Conservation (phyloP, 176 grass and related monocot species). For the Aegilops longissima region DNA sequence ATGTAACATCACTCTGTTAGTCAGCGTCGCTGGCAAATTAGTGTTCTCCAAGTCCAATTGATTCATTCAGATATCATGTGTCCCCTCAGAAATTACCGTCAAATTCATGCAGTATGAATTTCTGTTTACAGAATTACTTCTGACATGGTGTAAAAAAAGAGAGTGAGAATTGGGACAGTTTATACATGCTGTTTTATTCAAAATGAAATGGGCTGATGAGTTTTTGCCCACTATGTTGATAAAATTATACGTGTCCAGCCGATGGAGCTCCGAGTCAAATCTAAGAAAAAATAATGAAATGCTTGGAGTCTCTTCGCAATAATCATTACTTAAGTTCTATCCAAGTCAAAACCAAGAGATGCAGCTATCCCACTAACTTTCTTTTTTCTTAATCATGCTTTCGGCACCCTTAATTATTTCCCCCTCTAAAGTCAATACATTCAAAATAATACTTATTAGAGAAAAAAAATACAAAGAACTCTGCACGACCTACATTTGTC, state of each 20-base stretch:
- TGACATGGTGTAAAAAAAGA: not conserved
- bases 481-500: conserved; percentile 33
- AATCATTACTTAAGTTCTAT: conserved; percentile 16
- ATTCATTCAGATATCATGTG: too few species aligned
- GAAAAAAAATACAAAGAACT: not conserved
- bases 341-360: conserved; percentile 38
- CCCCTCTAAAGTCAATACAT: conserved; percentile 29
- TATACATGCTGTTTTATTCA: too few species aligned
- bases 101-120: too few species aligned
- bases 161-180: not conserved
- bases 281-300: not conserved
- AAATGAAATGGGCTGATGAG: too few species aligned
- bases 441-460: conserved; percentile 18
- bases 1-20: not conserved
- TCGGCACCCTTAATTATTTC: not conserved
- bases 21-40: not conserved
- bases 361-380: not conserved
- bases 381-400: not conserved
- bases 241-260: too few species aligned
- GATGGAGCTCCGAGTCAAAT: conserved; percentile 29
- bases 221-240: too few species aligned
- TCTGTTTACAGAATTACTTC: too few species aligned
- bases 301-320: not conserved
- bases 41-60: too few species aligned
- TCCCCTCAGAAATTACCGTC: not conserved